phyloP scores from a whole-genome alignment of 495 filamentous ascomycete species.

The Astrocystis sublimbata region DNA sequence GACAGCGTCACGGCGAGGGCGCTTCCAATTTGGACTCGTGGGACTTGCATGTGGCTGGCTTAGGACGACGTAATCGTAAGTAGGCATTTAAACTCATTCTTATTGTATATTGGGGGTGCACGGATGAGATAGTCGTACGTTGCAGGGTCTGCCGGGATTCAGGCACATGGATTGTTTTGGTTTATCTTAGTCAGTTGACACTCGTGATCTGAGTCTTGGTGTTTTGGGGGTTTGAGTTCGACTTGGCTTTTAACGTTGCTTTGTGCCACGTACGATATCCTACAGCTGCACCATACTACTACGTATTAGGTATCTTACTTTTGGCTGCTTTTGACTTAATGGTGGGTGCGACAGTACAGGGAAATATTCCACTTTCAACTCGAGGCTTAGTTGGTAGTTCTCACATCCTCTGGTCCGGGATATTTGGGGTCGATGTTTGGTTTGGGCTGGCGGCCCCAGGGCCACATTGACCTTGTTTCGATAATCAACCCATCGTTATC shows the following conservation, averaged over 20 bases:
- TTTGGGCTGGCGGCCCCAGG: neutral
- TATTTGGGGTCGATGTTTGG: neutral
- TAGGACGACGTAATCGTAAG: neutral
- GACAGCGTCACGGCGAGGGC: too few species aligned
- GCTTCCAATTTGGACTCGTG: too few species aligned
- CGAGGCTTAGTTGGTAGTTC: too few species aligned
- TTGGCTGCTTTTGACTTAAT: too few species aligned
- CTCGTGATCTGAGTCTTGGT: neutral
- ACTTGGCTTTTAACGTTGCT: neutral
- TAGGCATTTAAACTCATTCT: neutral
- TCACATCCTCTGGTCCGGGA: neutral
- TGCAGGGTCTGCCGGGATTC: neutral
- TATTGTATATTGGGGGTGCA: neutral
- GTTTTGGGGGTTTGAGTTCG: neutral
- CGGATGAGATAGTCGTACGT: neutral
- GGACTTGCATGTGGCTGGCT: too few species aligned
- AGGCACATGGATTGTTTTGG: neutral
- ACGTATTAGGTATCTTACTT: too few species aligned
- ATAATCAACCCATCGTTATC: neutral
- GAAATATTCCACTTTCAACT: too few species aligned
- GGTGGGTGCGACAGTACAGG: too few species aligned
- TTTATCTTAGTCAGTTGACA: too few species aligned
- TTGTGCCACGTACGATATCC: too few species aligned
- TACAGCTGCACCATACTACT: too few species aligned
- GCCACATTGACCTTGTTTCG: neutral